Conservation (phyloP, 495 filamentous ascomycete species). For the Penicillium desertorum region DNA sequence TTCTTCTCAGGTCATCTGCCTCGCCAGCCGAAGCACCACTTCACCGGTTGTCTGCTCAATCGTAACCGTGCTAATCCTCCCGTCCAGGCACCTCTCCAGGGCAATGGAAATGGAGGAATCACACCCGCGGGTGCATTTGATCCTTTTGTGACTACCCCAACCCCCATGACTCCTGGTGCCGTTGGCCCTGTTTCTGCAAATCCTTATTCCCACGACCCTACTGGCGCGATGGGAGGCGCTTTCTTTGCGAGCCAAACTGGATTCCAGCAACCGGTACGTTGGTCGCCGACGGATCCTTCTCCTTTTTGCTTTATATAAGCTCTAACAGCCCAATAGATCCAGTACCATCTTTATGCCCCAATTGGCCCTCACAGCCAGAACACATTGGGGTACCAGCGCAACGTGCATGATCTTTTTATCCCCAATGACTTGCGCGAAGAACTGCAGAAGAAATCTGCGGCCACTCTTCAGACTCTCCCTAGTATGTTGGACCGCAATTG, state of each 20-base stretch:
- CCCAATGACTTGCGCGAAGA: conserved; percentile 81
- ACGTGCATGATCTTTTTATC: conserved; percentile 86
- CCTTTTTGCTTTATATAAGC: not conserved
- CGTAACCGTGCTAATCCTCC: conserved; percentile 21
- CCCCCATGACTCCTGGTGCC: conserved; percentile 51
- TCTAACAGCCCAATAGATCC: conserved; percentile 49
- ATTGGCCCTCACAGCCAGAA: conserved; percentile 78
- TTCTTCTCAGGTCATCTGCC: conserved; percentile 1
- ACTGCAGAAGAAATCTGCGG: conserved; percentile 83
- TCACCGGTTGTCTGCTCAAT: not conserved
- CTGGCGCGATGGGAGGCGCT: conserved; percentile 49
- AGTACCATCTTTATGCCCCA: conserved; percentile 93
- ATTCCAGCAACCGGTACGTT: conserved; percentile 67
- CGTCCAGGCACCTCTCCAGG: conserved; percentile 40
- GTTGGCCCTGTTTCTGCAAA: conserved; percentile 56
- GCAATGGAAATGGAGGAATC: conserved; percentile 41
- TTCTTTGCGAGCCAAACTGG: conserved; percentile 57
- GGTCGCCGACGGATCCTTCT: not conserved
- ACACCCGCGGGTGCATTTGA: conserved; percentile 47
- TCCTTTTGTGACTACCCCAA: conserved; percentile 58
- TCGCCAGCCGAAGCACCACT: no score
- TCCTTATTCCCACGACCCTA: conserved; percentile 64
- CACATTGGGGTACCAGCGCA: conserved; percentile 75
- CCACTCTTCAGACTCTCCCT: conserved; percentile 78
- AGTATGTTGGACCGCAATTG: conserved; percentile 52